Conservation (phyloP, 2,329 filamentous ascomycete species). For the Didymella sp. region DNA sequence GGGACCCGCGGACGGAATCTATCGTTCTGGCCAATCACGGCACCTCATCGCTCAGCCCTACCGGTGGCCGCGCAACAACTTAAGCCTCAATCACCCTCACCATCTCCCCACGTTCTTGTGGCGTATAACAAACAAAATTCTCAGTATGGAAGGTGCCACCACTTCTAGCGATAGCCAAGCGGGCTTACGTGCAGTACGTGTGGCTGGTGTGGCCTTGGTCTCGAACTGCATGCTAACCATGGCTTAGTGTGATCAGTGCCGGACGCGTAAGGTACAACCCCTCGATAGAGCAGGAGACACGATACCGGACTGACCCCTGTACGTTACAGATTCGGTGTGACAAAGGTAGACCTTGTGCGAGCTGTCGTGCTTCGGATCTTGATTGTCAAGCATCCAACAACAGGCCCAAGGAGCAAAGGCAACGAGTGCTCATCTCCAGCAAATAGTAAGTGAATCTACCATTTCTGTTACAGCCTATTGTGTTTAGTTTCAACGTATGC, state of each 20-base stretch:
- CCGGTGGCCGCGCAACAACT: slow-evolving; percentile 15
- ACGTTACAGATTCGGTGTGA: slow-evolving; percentile 39
- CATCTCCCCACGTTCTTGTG: slow-evolving; percentile 4
- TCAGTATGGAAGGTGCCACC: slow-evolving; percentile 14
- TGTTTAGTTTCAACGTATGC: too few relatives aligned
- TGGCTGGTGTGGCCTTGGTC: background rate
- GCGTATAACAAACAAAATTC: background rate
- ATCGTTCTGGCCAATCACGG: slow-evolving; percentile 3
- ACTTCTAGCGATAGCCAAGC: slow-evolving; percentile 11
- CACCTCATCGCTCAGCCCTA: background rate
- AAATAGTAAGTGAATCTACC: slow-evolving; percentile 43
- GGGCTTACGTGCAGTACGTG: slow-evolving; percentile 15
- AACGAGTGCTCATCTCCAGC: slow-evolving; percentile 47
- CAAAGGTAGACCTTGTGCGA: slow-evolving; percentile 44
- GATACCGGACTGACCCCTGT: background rate
- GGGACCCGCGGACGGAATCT: slow-evolving; percentile 5
- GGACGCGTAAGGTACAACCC: slow-evolving; percentile 31
- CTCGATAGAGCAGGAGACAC: background rate
- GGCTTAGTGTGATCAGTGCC: slow-evolving; percentile 44
- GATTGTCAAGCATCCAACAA: slow-evolving; percentile 45
- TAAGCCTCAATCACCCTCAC: slow-evolving; percentile 4
- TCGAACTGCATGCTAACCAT: background rate
- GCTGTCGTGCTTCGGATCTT: slow-evolving; percentile 45
- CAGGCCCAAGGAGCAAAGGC: slow-evolving; percentile 29
- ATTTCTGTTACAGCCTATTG: background rate